Base-by-base conservation (phyloP, 2,329 filamentous ascomycete species). In the Aureobasidium sp. region DNA sequence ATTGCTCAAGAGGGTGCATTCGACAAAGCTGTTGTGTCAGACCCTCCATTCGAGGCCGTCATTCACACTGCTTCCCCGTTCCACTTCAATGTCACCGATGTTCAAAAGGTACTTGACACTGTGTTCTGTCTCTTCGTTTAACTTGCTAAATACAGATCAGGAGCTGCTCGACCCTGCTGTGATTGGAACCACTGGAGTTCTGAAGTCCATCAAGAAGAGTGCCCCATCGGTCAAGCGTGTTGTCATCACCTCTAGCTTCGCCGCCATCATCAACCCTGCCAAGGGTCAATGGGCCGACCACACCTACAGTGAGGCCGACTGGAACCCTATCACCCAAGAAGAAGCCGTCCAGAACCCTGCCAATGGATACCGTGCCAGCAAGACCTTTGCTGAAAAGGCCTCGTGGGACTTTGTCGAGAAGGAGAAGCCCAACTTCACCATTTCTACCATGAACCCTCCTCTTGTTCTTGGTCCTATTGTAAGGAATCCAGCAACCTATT, bases 21-120 rank as follows among this genome's bases (percentile, higher is more conserved):
- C 58, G 74, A 77, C 57, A 62, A 75, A 66, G 80, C 78, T 14
- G 75, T 83, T 42, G 72, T 79, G 58, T 81, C 79, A 14, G 73
- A 79, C 52, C 80, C 80, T 14, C 79, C 81, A 0, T 86, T 91
- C 57, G 83, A 88, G 61, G 83, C 79, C 40, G 85, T 91, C 44
- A 75, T 89, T 48, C 85, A 89, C 66, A 88, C 85, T 5, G 85
- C 86, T 2, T 84, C 79, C 29, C 86, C 88, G 0, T 90, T 87
- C 71, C 83, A 86, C 61, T 79, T 83, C 64, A 85, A 84, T 29
- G 81, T 93, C 53, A 82, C 88, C 30, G 78, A 84, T 59, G 83
- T 86, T 16, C 76, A 91, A 57, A 81, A 84, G 62, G 72, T 56
- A 19, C 25, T 6, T 8, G 17, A 1, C 17, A 16, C 4, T 14